Evolutionary conservation across 106 monocot genomes (phyloP), one percentile per base, ranked within the genome.

Genomic region (Posidonia australis): DNA sequence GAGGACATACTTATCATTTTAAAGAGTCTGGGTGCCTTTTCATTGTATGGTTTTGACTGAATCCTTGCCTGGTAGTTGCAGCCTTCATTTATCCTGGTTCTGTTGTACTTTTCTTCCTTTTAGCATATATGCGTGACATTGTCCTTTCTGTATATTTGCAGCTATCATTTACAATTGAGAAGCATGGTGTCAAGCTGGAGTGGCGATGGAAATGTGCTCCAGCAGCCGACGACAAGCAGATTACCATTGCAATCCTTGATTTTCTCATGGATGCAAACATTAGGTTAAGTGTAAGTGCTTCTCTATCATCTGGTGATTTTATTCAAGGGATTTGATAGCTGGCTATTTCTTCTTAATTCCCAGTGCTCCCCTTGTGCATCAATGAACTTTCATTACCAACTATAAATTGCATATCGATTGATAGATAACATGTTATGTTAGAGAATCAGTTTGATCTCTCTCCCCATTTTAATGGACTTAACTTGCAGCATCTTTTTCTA

Each of bases 131-230:
- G 3, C 49, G 0, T 49, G 49, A 3, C 16, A 49, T 55, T 55
- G 54, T 63, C 46, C 22, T 24, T 45, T 63, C 51, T 20, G 17
- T 51, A 3, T 30, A 5, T 70, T 29, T 64, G 24, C 46, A 94
- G 94, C 51, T 94, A 26, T 84, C 86, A 42, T 94, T 89, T 89
- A 94, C 94, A 61, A 86, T 90, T 73, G 86, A 90, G 66, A 94
- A 82, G 61, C 69, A 90, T 70, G 84, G 82, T 36, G 83, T 81
- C 42, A 86, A 82, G 58, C 29, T 94, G 61, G 94, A 94, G 60
- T 94, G 94, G 94, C 77, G 90, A 23, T 94, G 94, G 94, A 94
- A 90, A 63, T 84, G 88, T 62, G 78, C 82, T 52, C 84, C 84
- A 58, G 77, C 94, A 63, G 30, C 73, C 17, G 62, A 94, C 48